phyloP scores from a whole-genome alignment of 768 basidiomycete species.

The Russula sp. region DNA sequence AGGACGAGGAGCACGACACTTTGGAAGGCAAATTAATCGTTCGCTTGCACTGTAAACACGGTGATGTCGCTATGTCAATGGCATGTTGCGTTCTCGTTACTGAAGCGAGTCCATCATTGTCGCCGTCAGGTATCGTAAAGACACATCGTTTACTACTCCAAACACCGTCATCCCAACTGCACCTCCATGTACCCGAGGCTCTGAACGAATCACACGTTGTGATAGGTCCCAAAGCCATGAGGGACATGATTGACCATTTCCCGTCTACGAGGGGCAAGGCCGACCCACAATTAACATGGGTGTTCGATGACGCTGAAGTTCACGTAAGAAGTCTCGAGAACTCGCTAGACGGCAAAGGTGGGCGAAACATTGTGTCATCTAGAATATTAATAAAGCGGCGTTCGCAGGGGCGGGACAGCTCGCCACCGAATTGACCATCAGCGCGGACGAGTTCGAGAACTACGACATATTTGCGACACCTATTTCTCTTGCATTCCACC shows the following conservation, averaged over 20 bases:
- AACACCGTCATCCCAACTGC: constrained; percentile 51
- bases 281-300: constrained; percentile 80
- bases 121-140: constrained; percentile 61
- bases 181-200: constrained; percentile 59
- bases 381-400: background rate
- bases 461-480: constrained; percentile 64
- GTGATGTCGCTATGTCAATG: constrained; percentile 35
- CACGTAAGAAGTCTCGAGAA: constrained; percentile 63
- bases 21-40: constrained; percentile 69
- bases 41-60: constrained; percentile 78
- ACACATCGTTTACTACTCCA: constrained; percentile 69
- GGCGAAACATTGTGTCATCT: background rate
- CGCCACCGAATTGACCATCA: constrained; percentile 70
- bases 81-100: background rate
- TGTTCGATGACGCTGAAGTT: constrained; percentile 64
- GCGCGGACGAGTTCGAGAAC: constrained; percentile 72
- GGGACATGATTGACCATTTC: constrained; percentile 80
- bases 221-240: constrained; percentile 67
- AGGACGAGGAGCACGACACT: constrained; percentile 46
- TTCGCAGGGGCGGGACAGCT: constrained; percentile 52
- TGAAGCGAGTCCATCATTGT: background rate
- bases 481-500: constrained; percentile 67
- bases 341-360: constrained; percentile 60
- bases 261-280: constrained; percentile 57
- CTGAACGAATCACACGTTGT: constrained; percentile 56